phyloP scores from a whole-genome alignment of 2,329 filamentous ascomycete species.

The Phialophora verrucosa region DNA sequence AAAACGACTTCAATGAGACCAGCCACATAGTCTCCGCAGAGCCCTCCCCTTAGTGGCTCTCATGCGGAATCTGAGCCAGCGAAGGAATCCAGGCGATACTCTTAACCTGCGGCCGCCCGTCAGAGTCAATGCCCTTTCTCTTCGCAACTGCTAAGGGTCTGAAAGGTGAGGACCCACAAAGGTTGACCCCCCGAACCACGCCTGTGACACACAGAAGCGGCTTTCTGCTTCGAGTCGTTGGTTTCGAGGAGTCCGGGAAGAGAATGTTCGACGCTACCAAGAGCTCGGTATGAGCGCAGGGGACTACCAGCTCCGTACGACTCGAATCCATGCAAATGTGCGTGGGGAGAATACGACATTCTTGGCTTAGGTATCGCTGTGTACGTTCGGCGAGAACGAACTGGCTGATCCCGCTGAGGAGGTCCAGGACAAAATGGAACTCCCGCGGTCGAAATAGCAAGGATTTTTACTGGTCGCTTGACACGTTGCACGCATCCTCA shows the following conservation, averaged over 20 bases:
- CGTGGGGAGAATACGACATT: neutral
- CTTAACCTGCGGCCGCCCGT: neutral
- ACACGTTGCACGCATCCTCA: neutral
- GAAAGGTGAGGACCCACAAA: neutral
- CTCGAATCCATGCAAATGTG: neutral
- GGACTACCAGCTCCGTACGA: neutral
- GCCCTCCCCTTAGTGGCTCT: too few species aligned
- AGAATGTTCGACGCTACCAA: neutral
- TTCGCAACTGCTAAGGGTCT: neutral
- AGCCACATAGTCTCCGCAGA: conserved; percentile 18
- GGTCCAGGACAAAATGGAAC: neutral
- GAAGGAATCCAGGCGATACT: neutral
- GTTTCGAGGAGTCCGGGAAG: neutral
- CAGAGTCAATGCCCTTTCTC: neutral
- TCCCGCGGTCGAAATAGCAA: neutral
- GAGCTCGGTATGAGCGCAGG: neutral
- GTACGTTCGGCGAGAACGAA: neutral
- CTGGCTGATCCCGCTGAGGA: neutral
- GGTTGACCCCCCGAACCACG: neutral
- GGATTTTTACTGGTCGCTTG: neutral
- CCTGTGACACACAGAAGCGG: neutral
- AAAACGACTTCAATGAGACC: conserved; percentile 12
- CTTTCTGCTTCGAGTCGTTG: neutral
- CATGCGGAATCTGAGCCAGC: neutral
- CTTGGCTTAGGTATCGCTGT: neutral